phyloP scores from a whole-genome alignment of 2,329 filamentous ascomycete species.

The Ophiostoma sp. region DNA sequence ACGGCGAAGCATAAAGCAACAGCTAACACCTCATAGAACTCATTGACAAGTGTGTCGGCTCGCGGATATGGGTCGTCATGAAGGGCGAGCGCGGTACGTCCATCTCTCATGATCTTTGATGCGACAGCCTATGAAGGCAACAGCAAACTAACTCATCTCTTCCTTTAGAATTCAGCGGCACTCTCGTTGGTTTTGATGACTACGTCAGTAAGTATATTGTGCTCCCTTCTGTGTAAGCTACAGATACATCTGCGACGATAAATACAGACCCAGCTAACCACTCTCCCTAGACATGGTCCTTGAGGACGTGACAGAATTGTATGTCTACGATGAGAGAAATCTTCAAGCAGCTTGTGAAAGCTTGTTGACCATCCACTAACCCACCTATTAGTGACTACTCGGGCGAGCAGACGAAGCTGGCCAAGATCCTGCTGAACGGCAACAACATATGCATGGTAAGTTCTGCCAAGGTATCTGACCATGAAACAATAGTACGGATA shows the following conservation, averaged over 20 bases:
- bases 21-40: slow-evolving; percentile 62
- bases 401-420: slow-evolving; percentile 81
- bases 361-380: neutral
- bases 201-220: slow-evolving; percentile 87
- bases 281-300: slow-evolving; percentile 82
- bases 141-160: slow-evolving; percentile 4
- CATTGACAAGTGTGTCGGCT: slow-evolving; percentile 98
- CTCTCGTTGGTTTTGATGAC: slow-evolving; percentile 93
- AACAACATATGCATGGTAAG: slow-evolving; percentile 99
- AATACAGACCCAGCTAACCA: slow-evolving; percentile 23
- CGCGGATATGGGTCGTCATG: slow-evolving; percentile 98
- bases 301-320: slow-evolving; percentile 97
- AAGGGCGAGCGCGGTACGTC: slow-evolving; percentile 91
- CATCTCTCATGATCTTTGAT: neutral
- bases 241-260: neutral
- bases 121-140: neutral
- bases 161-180: slow-evolving; percentile 84
- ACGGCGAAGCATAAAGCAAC: no score
- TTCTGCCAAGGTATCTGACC: neutral
- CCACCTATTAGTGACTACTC: slow-evolving; percentile 72
- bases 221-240: neutral
- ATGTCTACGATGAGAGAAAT: slow-evolving; percentile 40
- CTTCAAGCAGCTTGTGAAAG: neutral
- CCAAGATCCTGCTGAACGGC: slow-evolving; percentile 93
- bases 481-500: no score